Evolutionary conservation across 2,329 filamentous ascomycete genomes (phyloP).

Genomic region (Whalleya microplaca): DNA sequence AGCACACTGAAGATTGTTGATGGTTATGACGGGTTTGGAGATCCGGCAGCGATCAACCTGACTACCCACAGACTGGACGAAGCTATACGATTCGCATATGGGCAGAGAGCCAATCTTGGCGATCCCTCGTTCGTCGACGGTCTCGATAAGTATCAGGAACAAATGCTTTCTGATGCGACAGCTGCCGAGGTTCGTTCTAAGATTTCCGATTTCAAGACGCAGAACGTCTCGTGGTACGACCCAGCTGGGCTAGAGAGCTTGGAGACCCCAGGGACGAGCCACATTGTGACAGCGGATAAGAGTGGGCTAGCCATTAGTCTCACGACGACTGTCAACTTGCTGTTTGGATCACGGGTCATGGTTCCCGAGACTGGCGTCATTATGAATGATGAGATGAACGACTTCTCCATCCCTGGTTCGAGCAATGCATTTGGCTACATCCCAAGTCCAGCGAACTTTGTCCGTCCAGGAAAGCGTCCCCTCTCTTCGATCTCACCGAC

Average conservation of each 20-base stretch:
- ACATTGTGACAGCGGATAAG: constrained; percentile 69
- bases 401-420: constrained; percentile 76
- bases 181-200: constrained; percentile 57
- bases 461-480: constrained; percentile 76
- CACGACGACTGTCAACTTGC: constrained; percentile 80
- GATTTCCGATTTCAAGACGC: constrained; percentile 46
- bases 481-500: constrained; percentile 77
- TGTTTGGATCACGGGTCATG: constrained; percentile 76
- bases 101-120: constrained; percentile 70
- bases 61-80: constrained; percentile 83
- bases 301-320: constrained; percentile 74
- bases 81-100: constrained; percentile 82
- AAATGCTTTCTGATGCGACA: constrained; percentile 64
- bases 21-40: constrained; percentile 69
- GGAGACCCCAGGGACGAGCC: constrained; percentile 69
- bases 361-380: constrained; percentile 83
- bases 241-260: constrained; percentile 50
- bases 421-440: constrained; percentile 78
- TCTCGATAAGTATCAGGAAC: constrained; percentile 64
- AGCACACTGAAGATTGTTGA: constrained; percentile 75
- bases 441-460: constrained; percentile 74
- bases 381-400: constrained; percentile 67
- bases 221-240: constrained; percentile 48
- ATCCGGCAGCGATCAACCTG: constrained; percentile 55
- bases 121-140: constrained; percentile 72